Conservation (phyloP, 305 asterid species). For the Fraxinus nigra region DNA sequence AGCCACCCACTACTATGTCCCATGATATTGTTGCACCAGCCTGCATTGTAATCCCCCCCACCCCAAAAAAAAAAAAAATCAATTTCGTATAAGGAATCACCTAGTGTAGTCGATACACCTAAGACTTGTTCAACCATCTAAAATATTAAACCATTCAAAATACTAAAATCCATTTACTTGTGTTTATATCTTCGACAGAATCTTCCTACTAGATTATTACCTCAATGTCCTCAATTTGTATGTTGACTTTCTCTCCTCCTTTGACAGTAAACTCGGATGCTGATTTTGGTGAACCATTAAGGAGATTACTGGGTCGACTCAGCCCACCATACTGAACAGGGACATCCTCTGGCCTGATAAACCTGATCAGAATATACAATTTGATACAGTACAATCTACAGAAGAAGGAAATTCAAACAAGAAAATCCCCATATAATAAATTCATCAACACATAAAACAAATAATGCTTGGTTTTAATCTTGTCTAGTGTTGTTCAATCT, state of each 20-base stretch:
- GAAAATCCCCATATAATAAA: not conserved
- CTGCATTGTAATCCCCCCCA: slow-evolving; percentile 25
- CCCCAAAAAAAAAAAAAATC: too few relatives aligned
- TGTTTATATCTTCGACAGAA: not conserved
- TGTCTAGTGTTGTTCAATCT: not conserved
- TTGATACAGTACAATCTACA: not conserved
- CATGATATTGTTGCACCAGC: slow-evolving; percentile 74
- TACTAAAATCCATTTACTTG: not conserved
- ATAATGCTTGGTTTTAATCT: not conserved
- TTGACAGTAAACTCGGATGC: slow-evolving; percentile 87
- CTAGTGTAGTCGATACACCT: not conserved
- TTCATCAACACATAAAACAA: not conserved
- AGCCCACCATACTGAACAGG: slow-evolving; percentile 94
- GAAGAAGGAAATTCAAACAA: not conserved
- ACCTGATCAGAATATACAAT: slow-evolving; percentile 33
- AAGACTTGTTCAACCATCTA: not conserved
- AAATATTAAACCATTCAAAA: not conserved
- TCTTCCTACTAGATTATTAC: slow-evolving; percentile 26
- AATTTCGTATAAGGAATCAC: too few relatives aligned
- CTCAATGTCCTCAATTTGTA: slow-evolving; percentile 95
- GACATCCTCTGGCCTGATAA: slow-evolving; percentile 74
- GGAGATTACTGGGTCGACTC: slow-evolving; percentile 62
- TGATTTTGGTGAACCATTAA: slow-evolving; percentile 64
- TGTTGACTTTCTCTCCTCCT: slow-evolving; percentile 93
- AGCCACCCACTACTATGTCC: slow-evolving; percentile 95